A percentile compares a stretch with the other conserved stretches of the same genome.
phyloP scores from a whole-genome alignment of 2,329 filamentous ascomycete species.

The Trichoderma guizhouense region DNA sequence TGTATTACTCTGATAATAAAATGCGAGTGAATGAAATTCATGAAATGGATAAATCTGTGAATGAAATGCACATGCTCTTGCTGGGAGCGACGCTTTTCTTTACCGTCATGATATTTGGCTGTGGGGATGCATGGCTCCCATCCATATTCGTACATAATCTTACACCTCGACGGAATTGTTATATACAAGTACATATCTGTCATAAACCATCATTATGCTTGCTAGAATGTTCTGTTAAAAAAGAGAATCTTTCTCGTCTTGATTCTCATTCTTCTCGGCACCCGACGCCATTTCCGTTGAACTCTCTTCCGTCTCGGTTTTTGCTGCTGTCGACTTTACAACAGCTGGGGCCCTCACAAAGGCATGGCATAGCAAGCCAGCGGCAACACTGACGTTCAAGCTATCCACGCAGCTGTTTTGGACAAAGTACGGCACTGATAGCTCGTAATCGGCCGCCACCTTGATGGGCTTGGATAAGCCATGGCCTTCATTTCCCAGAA shows the following conservation, averaged over 20 bases:
- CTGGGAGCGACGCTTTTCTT: background rate
- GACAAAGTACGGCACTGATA: slow-evolving; percentile 61
- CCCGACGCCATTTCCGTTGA: background rate
- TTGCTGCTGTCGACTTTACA: background rate
- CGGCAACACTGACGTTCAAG: slow-evolving; percentile 88
- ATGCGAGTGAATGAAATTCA: background rate
- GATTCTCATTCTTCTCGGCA: background rate
- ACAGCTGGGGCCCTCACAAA: slow-evolving; percentile 50
- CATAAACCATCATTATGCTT: background rate
- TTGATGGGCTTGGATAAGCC: slow-evolving; percentile 66
- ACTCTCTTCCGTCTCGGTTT: background rate
- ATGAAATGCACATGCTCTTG: background rate
- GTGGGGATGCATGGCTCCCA: background rate
- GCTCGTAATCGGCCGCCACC: slow-evolving; percentile 61
- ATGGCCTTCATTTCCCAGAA: slow-evolving; percentile 78
- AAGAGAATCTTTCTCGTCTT: background rate
- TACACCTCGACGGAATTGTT: background rate
- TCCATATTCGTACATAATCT: background rate
- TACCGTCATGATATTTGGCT: background rate
- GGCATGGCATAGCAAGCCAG: slow-evolving; percentile 68
- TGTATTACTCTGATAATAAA: background rate
- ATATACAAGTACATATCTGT: background rate
- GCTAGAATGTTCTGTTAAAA: background rate
- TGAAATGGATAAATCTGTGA: accelerated
- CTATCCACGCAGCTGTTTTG: slow-evolving; percentile 69